These are phyloP conservation scores for Diaporthe vaccinii DNA, from an alignment of 2,329 filamentous ascomycete species.

Conservation along the genomic window DNA sequence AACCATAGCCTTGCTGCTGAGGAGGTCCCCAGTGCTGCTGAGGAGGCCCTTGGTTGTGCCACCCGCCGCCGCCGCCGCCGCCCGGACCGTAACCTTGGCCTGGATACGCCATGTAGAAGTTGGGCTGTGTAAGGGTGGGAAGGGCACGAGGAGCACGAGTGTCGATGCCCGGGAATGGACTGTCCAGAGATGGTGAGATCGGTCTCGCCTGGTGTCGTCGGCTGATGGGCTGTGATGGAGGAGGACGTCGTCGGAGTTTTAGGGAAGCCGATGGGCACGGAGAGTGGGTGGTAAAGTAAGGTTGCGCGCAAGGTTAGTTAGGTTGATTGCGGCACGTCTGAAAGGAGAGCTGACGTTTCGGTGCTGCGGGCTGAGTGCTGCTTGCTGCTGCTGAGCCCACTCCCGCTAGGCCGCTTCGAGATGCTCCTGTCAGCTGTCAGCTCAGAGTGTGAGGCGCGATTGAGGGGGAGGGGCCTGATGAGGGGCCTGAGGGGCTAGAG, in stretches of 20 bases:
- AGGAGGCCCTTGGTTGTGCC: constrained; percentile 41
- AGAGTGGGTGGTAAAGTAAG: constrained; percentile 7
- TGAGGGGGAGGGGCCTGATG: constrained; percentile 3
- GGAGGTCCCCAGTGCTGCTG: constrained; percentile 38
- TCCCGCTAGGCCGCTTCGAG: constrained; percentile 7
- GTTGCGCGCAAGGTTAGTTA: background rate
- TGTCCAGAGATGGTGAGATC: background rate
- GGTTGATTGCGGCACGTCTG: constrained; percentile 13
- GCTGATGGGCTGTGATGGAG: constrained; percentile 1
- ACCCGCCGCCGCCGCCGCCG: constrained; percentile 38
- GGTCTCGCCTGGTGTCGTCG: background rate
- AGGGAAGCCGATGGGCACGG: background rate
- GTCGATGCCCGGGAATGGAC: background rate
- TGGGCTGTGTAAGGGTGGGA: background rate
- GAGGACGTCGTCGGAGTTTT: background rate
- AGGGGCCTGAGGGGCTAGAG: constrained; percentile 1
- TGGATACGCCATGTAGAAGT: constrained; percentile 42
- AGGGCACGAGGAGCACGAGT: background rate
- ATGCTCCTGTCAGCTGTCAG: constrained; percentile 20
- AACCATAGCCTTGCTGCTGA: constrained; percentile 33
- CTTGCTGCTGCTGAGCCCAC: constrained; percentile 12
- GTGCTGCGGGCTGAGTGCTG: constrained; percentile 1
- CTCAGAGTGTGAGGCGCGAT: constrained; percentile 10
- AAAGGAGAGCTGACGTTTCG: constrained; percentile 28
- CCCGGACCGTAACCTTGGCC: constrained; percentile 47